A percentile compares a stretch with the other conserved stretches of the same genome.
phyloP scores from a whole-genome alignment of 1,284 basidiomycete genomes.

The Moniliophthora roreri region DNA sequence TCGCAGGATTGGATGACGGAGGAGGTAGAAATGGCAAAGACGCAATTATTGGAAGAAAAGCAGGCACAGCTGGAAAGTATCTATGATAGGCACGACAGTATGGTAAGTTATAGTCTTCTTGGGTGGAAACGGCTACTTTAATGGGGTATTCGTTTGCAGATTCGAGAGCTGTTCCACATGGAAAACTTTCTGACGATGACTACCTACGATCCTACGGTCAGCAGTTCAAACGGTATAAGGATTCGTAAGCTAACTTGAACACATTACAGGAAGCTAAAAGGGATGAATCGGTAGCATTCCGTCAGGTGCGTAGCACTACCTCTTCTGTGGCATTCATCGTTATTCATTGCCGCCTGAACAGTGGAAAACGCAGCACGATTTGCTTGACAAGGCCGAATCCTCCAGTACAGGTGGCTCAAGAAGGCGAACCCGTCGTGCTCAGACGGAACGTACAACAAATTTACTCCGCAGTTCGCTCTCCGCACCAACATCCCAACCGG shows the following conservation, averaged over 20 bases:
- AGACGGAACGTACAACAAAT: constrained; percentile 52
- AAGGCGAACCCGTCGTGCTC: constrained; percentile 63
- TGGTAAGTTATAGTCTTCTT: constrained; percentile 49
- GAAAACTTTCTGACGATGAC: constrained; percentile 76
- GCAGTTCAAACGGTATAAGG: constrained; percentile 18
- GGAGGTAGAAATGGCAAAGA: neutral
- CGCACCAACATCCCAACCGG: constrained; percentile 6
- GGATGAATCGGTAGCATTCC: constrained; percentile 73
- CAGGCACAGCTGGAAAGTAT: constrained; percentile 60
- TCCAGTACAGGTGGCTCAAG: constrained; percentile 44
- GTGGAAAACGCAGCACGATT: constrained; percentile 66
- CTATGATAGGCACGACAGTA: constrained; percentile 69
- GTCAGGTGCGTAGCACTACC: constrained; percentile 49
- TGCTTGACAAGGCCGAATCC: constrained; percentile 45
- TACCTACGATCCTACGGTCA: constrained; percentile 72
- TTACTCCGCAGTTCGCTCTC: constrained; percentile 25
- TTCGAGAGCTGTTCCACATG: constrained; percentile 85
- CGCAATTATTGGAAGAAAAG: constrained; percentile 43
- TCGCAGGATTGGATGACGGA: neutral
- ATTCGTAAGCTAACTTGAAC: neutral
- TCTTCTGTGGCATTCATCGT: constrained; percentile 3
- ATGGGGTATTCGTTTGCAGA: constrained; percentile 35
- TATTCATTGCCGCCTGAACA: constrained; percentile 30
- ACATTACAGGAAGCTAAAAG: constrained; percentile 61
- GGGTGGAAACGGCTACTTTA: constrained; percentile 7